Evolutionary conservation across 179 eudicot genomes (phyloP).

Genomic region (Spinacia oleracea): DNA sequence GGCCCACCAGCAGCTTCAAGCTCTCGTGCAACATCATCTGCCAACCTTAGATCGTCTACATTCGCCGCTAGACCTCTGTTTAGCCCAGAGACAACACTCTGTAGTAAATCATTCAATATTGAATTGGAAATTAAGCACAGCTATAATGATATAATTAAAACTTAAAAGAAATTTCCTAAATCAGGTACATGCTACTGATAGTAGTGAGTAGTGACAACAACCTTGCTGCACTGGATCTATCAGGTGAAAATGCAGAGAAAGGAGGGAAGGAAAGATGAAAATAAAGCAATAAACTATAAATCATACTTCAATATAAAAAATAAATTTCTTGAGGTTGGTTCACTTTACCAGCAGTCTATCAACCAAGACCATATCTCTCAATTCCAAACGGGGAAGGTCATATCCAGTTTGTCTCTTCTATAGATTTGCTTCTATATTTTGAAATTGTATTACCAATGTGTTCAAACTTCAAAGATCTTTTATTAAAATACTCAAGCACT

Average conservation of each 20-base stretch:
- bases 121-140: background rate
- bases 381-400: background rate
- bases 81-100: conserved; percentile 84
- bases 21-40: conserved; percentile 83
- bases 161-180: background rate
- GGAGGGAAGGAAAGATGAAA: background rate
- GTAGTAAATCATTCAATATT: conserved; percentile 24
- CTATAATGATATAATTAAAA: background rate
- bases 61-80: conserved; percentile 94
- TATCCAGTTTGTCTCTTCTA: background rate
- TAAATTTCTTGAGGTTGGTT: background rate
- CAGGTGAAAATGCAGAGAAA: background rate
- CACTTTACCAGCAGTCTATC: background rate
- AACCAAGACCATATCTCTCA: background rate
- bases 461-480: background rate
- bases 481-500: background rate
- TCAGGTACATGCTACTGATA: background rate
- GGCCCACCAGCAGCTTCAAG: conserved; percentile 67
- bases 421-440: background rate
- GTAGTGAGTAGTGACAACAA: too few species aligned
- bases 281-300: background rate
- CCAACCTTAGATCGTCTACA: conserved; percentile 75
- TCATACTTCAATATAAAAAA: background rate
- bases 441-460: background rate
- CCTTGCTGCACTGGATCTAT: too few species aligned